A percentile compares a stretch with the other conserved stretches of the same genome.
These are phyloP conservation scores for Aspergillus ellipticus DNA, from an alignment of 495 filamentous ascomycete species.

Conservation along the genomic window DNA sequence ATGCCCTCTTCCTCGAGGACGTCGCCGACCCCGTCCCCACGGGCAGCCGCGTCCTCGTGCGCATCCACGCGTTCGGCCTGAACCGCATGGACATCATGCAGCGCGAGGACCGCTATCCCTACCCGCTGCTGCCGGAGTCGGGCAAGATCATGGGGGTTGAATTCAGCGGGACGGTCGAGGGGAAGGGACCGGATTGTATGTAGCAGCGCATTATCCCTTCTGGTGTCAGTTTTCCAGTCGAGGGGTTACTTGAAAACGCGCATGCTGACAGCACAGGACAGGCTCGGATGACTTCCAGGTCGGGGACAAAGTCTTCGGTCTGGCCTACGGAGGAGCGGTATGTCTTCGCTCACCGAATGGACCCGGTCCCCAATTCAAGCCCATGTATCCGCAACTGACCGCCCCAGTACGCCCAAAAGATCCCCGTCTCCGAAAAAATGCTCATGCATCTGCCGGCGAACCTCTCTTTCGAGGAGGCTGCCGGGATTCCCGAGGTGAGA, in stretches of 20 bases:
- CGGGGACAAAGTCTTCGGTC: background rate
- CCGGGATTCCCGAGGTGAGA: background rate
- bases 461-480: background rate
- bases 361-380: too few species aligned
- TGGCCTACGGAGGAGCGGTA: background rate
- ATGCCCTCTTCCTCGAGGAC: background rate
- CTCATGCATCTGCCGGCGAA: background rate
- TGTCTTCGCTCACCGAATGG: too few species aligned
- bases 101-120: background rate
- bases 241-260: too few species aligned
- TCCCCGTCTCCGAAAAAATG: background rate
- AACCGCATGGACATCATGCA: background rate
- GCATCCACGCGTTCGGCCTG: background rate
- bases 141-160: background rate
- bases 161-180: background rate
- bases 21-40: background rate
- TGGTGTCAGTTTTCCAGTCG: too few species aligned
- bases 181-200: background rate
- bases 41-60: background rate
- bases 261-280: background rate
- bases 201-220: too few species aligned
- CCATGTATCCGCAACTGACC: background rate
- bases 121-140: background rate
- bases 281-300: background rate
- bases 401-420: background rate